A percentile compares a stretch with the other conserved stretches of the same genome.
Conservation (phyloP, 139 green algal genomes). For the Picochlorum sp. region DNA sequence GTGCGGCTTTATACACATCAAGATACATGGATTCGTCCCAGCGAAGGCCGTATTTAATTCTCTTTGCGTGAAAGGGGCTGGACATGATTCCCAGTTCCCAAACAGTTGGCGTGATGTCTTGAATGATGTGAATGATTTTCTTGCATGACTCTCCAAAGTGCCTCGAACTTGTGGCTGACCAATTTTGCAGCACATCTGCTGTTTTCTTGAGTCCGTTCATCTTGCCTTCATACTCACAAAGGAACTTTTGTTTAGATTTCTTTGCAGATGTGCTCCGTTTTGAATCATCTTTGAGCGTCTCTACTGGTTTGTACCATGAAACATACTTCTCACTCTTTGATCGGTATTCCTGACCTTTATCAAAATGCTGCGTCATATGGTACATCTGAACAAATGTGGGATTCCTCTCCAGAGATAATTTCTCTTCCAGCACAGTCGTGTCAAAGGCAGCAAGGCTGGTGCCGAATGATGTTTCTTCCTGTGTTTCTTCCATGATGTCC, state of each 20-base stretch:
- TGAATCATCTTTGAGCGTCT: neutral
- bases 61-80: neutral
- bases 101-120: neutral
- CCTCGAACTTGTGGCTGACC: neutral
- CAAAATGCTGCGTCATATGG: neutral
- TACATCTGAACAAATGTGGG: neutral
- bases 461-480: no score
- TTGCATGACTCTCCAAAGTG: neutral
- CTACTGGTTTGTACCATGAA: neutral
- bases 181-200: neutral
- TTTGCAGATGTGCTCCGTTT: neutral
- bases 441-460: neutral
- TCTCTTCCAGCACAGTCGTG: neutral
- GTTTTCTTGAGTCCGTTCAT: neutral
- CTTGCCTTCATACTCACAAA: neutral
- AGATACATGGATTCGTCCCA: conserved; percentile 2
- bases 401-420: neutral
- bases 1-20: conserved; percentile 1
- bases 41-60: neutral
- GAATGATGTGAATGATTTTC: neutral
- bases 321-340: neutral
- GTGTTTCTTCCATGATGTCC: no score
- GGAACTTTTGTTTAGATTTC: neutral
- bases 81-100: neutral
- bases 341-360: neutral